Base-by-base conservation (phyloP, 495 filamentous ascomycete genomes). In the Bryoglossum gracile region DNA sequence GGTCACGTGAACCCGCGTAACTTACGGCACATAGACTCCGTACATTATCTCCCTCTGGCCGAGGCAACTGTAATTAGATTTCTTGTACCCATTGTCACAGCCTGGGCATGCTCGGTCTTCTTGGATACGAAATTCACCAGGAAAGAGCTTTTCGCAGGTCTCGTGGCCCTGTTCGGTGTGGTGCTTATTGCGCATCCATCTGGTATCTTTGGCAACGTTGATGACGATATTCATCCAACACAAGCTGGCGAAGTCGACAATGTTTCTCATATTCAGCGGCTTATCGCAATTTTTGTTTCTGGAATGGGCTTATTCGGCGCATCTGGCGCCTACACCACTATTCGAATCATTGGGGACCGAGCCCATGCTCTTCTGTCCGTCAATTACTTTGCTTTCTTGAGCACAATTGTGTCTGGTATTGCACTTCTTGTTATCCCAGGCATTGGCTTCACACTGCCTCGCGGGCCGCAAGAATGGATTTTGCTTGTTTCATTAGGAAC, bases 11-110 rank as follows among this genome's bases (percentile, higher is more conserved):
- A 24, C 24, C 6, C 10, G 1, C 9, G 2, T 25, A 14, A 18
- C 36, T 44, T 25, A 30, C 28, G 28, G 28, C 5, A 34, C 44
- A 24, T 33, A 82, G 81, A 86, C 57, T 88, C 85, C 13, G 76
- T 92, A 0, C 73, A 80, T 22, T 90, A 89, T 58, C 74, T 94
- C 11, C 81, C 86, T 8, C 72, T 94, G 0, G 80, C 84, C 1
- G 87, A 94, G 57, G 83, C 86, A 5, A 90, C 85, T 0, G 85
- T 90, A 0, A 78, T 94, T 47, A 83, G 84, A 23, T 94, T 92
- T 62, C 69, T 94, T 8, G 75, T 82, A 0, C 87, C 87, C 0
- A 82, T 83, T n/a, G 73, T 87, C 21, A 77, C 83, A 9, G 83
- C 85, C 54, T 84, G 81, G 55, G 76, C 80, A 6, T 91, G 86